Base-by-base conservation (phyloP, 257 asterid species). In the Rhazya stricta region DNA sequence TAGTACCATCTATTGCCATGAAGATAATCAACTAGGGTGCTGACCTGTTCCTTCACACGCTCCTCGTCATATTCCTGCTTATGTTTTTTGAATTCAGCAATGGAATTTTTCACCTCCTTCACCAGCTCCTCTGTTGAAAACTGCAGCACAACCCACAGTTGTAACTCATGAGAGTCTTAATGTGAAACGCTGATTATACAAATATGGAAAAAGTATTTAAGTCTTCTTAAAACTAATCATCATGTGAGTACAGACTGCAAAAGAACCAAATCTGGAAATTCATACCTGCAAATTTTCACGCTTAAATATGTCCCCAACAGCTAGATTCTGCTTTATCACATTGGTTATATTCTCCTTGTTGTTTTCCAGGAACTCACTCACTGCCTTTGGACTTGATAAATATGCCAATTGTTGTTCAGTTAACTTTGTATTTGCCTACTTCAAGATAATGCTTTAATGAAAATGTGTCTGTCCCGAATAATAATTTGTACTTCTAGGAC, bases 261-360 rank as follows among this genome's bases (percentile, higher is more conserved):
- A 72, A 56, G 48, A 45, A 25, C 5, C 25, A 69, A 19, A 29
- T 30, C 13, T 30, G 74, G 60, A 30, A n/a, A 62, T 39, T 39
- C 36, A 18, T 76, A 91, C 98, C 96, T 92, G 89, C 84, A 94
- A 83, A 82, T 94, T 94, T 85, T 92, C 99, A 27, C 96, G 95
- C 83, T 84, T 86, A 85, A 85, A 94, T 78, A 94, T 85, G 88
- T 94, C 99, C 7, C 99, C 99, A 81, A 94, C 95, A 58, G 99
- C 97, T 74, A 94, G 81, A 83, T 92, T 94, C 87, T 94, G 99
- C 84, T 87, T 92, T 77, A 94, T 89, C 46, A 94, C 85, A 71
- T 50, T 85, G 9, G 81, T 84, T 79, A 92, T 92, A 41, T 92
- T 94, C 77, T 92, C 99, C 79, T 77, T 82, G 78, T 92, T 95